These are phyloP conservation scores for Moesziomyces sp. DNA, from an alignment of 1,284 basidiomycete genomes.

Conservation along the genomic window DNA sequence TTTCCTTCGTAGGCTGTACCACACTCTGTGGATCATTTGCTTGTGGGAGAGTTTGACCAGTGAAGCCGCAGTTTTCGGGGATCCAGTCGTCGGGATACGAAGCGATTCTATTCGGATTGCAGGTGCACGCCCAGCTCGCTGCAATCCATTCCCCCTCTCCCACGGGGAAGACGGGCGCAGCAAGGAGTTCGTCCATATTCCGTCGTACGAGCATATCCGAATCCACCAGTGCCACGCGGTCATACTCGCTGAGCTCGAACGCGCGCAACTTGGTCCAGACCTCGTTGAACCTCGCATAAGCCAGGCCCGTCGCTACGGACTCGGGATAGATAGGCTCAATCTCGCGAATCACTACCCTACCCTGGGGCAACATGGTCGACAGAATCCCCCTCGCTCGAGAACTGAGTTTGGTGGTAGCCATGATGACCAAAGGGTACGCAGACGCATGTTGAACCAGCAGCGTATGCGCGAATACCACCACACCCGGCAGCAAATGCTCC, in stretches of 20 bases:
- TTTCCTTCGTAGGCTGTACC: slow-evolving; percentile 69
- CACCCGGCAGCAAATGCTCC: slow-evolving; percentile 54
- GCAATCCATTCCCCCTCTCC: slow-evolving; percentile 79
- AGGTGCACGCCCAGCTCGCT: slow-evolving; percentile 87
- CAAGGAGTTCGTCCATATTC: slow-evolving; percentile 92
- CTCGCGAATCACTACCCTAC: slow-evolving; percentile 28
- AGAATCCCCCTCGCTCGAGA: slow-evolving; percentile 29
- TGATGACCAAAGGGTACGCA: slow-evolving; percentile 55
- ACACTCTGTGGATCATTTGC: slow-evolving; percentile 68
- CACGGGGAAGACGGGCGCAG: slow-evolving; percentile 64
- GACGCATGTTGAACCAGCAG: slow-evolving; percentile 45
- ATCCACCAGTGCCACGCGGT: slow-evolving; percentile 86
- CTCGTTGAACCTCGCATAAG: slow-evolving; percentile 55
- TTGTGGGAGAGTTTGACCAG: slow-evolving; percentile 69
- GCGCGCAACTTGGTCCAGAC: slow-evolving; percentile 67
- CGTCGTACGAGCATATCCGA: slow-evolving; percentile 87
- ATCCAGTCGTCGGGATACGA: slow-evolving; percentile 92
- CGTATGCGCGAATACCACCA: slow-evolving; percentile 55
- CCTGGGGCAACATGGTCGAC: slow-evolving; percentile 23
- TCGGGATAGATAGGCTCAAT: slow-evolving; percentile 46
- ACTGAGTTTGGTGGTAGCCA: slow-evolving; percentile 48
- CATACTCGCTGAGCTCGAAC: slow-evolving; percentile 57
- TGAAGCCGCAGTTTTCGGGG: slow-evolving; percentile 87
- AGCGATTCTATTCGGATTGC: slow-evolving; percentile 83
- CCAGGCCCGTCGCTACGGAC: slow-evolving; percentile 17